Conservation (phyloP, 306 rosid genomes). For the Casuarina cunninghamiana region DNA sequence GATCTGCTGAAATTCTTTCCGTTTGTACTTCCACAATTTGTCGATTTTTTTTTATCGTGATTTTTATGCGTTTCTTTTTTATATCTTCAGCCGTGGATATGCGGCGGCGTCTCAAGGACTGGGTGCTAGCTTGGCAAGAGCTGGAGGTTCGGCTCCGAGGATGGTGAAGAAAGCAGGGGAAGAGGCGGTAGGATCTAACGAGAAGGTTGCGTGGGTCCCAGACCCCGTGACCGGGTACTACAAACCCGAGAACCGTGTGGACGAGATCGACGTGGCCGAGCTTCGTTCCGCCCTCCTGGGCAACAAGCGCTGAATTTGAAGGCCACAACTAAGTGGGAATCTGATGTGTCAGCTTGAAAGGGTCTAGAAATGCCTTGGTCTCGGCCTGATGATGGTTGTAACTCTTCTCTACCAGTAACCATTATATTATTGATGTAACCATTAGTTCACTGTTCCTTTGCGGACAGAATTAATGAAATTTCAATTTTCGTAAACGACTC, state of each 20-base stretch:
- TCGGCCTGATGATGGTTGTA: not conserved
- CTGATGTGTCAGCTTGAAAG: not conserved
- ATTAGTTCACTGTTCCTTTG: not conserved
- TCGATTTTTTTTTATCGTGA: too few relatives aligned
- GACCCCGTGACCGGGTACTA: constrained; percentile 88
- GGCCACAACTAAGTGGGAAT: not conserved
- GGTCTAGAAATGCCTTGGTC: not conserved
- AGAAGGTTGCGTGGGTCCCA: constrained; percentile 85
- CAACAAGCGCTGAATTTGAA: constrained; percentile 34
- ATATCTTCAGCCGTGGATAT: constrained; percentile 64
- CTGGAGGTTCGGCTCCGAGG: constrained; percentile 28
- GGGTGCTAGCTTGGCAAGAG: constrained; percentile 38
- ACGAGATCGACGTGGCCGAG: constrained; percentile 75
- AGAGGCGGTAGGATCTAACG: constrained; percentile 19
- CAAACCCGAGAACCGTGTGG: constrained; percentile 59
- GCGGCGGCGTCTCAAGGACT: constrained; percentile 54
- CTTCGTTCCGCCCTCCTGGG: constrained; percentile 59
- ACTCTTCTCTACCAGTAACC: not conserved
- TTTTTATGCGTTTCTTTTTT: not conserved
- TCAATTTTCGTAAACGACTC: too few relatives aligned
- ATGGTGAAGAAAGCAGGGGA: constrained; percentile 47
- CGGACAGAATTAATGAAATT: not conserved
- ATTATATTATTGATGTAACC: not conserved
- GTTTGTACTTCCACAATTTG: not conserved
- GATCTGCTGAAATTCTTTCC: not conserved